Evolutionary conservation across 2,329 filamentous ascomycete genomes (phyloP).

Genomic region (Cryoendolithus antarcticus): DNA sequence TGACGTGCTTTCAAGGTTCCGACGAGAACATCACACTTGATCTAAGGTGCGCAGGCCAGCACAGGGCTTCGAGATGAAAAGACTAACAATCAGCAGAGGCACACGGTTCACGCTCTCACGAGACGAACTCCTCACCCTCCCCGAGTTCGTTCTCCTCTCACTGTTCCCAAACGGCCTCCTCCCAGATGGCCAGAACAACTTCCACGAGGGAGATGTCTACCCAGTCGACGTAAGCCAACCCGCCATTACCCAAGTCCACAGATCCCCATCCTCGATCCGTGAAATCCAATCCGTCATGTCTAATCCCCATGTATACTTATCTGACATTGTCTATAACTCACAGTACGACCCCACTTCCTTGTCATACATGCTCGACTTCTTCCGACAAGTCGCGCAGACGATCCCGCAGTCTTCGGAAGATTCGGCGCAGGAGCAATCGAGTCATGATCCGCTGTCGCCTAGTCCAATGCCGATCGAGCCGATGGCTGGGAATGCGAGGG

Average conservation of each 20-base stretch:
- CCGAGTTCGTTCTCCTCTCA: conserved; percentile 95
- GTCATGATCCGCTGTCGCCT: conserved; percentile 39
- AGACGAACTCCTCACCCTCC: conserved; percentile 87
- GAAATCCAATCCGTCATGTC: conserved; percentile 28
- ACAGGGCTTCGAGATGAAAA: neutral
- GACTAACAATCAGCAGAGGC: conserved; percentile 47
- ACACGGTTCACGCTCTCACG: conserved; percentile 86
- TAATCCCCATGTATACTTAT: conserved; percentile 39
- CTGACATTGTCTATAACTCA: conserved; percentile 41
- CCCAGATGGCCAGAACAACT: conserved; percentile 86
- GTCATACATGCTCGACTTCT: conserved; percentile 99
- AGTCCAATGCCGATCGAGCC: conserved; percentile 60
- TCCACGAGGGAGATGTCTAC: conserved; percentile 85
- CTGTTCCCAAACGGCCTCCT: conserved; percentile 97
- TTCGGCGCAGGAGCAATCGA: conserved; percentile 24
- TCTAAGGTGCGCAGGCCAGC: conserved; percentile 54
- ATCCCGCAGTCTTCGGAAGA: conserved; percentile 61
- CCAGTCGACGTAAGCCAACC: conserved; percentile 75
- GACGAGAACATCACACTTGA: conserved; percentile 95
- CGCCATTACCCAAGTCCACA: conserved; percentile 21
- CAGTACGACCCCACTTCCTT: conserved; percentile 95
- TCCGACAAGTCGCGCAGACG: conserved; percentile 90
- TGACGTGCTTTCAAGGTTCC: conserved; percentile 36
- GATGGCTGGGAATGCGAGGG: conserved; percentile 47
- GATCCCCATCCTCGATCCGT: conserved; percentile 20